phyloP scores from a whole-genome alignment of 768 basidiomycete genomes.

The Chalciporus sphaerocephalus region DNA sequence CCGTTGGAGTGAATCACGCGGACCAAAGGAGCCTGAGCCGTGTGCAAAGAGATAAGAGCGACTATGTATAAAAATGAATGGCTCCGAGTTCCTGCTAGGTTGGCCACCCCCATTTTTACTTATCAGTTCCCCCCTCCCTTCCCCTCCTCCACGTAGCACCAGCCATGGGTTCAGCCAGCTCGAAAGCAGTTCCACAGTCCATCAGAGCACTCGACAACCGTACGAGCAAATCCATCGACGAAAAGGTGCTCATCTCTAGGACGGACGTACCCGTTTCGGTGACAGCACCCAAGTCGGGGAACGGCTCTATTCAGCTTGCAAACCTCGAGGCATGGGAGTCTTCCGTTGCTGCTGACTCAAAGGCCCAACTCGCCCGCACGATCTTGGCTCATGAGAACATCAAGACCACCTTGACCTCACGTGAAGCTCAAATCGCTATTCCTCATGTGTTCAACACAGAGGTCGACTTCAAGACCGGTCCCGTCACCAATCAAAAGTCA shows the following conservation, averaged over 20 bases:
- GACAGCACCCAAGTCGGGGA: constrained; percentile 38
- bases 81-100: constrained; percentile 9
- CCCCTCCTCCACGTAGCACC: neutral
- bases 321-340: constrained; percentile 69
- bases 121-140: constrained; percentile 1
- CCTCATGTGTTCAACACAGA: constrained; percentile 79
- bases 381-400: constrained; percentile 70
- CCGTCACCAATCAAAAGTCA: constrained; percentile 82
- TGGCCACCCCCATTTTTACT: neutral
- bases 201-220: constrained; percentile 20
- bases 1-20: neutral
- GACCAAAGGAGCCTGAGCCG: constrained; percentile 8
- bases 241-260: constrained; percentile 15
- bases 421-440: constrained; percentile 57
- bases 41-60: constrained; percentile 18
- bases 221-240: constrained; percentile 20
- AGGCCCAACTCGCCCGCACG: constrained; percentile 69
- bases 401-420: constrained; percentile 55
- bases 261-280: neutral
- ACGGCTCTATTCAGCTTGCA: constrained; percentile 57
- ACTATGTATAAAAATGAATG: constrained; percentile 23
- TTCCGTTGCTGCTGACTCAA: constrained; percentile 48
- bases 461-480: constrained; percentile 75
- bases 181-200: constrained; percentile 22
- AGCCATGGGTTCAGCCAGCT: constrained; percentile 25